phyloP scores from a whole-genome alignment of 331 rosid species.

The Pyracantha coccinea region DNA sequence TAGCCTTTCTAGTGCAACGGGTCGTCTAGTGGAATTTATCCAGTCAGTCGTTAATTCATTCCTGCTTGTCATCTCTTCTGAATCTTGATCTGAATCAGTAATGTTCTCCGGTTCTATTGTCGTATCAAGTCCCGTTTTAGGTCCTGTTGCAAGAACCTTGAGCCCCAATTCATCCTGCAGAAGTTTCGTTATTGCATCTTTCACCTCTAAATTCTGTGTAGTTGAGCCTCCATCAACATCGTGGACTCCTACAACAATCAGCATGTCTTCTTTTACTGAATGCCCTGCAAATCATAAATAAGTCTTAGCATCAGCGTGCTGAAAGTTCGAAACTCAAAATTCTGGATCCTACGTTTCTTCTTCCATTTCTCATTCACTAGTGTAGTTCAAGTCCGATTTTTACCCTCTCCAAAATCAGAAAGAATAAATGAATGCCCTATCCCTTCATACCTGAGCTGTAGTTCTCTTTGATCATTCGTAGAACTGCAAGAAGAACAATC shows the following conservation, averaged over 20 bases:
- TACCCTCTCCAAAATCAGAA: background rate
- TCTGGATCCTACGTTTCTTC: background rate
- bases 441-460: constrained; percentile 45
- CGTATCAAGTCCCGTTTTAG: constrained; percentile 30
- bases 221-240: constrained; percentile 34
- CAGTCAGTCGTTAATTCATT: constrained; percentile 17
- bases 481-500: constrained; percentile 81
- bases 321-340: background rate
- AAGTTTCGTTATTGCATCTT: constrained; percentile 65
- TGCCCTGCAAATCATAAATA: constrained; percentile 48
- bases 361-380: background rate
- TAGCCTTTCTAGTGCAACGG: constrained; percentile 60
- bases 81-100: constrained; percentile 16
- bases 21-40: constrained; percentile 55
- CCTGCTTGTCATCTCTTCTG: constrained; percentile 22
- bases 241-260: constrained; percentile 64
- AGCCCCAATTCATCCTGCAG: constrained; percentile 69
- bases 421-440: background rate
- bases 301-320: constrained; percentile 12
- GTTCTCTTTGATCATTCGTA: constrained; percentile 89
- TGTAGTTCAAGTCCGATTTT: background rate
- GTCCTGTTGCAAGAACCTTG: constrained; percentile 44
- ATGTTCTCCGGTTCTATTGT: constrained; percentile 18
- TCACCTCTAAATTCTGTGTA: constrained; percentile 36
- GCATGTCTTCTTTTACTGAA: constrained; percentile 62